These are phyloP conservation scores for Neurospora sp. DNA, from an alignment of 495 filamentous ascomycete species.

Conservation along the genomic window DNA sequence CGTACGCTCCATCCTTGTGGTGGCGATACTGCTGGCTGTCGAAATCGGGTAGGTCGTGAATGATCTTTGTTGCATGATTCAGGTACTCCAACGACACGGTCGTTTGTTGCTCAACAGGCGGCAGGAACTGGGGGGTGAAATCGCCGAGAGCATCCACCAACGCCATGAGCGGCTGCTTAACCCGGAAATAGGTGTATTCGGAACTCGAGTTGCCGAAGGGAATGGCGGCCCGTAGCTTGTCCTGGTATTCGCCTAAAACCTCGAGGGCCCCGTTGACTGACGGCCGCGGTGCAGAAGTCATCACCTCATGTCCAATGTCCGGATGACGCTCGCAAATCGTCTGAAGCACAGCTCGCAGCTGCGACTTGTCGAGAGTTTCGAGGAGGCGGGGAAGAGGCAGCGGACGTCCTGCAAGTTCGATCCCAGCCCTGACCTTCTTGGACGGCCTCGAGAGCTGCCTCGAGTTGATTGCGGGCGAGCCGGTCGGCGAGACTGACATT, in stretches of 20 bases:
- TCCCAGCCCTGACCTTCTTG: constrained; percentile 45
- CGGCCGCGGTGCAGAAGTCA: constrained; percentile 74
- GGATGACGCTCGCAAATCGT: constrained; percentile 85
- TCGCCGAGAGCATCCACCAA: constrained; percentile 85
- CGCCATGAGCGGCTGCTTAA: constrained; percentile 66
- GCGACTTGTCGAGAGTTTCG: constrained; percentile 78
- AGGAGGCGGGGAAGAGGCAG: constrained; percentile 73
- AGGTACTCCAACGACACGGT: constrained; percentile 73
- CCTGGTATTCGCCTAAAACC: constrained; percentile 74
- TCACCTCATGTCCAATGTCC: constrained; percentile 67
- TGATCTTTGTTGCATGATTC: constrained; percentile 77
- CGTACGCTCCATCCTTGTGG: constrained; percentile 88
- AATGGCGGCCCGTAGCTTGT: constrained; percentile 64
- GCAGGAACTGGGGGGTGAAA: constrained; percentile 90
- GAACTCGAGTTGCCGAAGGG: constrained; percentile 76
- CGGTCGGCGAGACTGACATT: constrained; percentile 77
- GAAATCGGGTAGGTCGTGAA: constrained; percentile 83
- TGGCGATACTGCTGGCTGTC: constrained; percentile 74
- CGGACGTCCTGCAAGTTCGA: constrained; percentile 67
- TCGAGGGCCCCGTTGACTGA: constrained; percentile 67
- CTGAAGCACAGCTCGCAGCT: constrained; percentile 71
- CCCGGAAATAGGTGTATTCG: constrained; percentile 92
- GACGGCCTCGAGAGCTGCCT: constrained; percentile 52
- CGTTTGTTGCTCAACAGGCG: constrained; percentile 75
- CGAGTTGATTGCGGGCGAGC: constrained; percentile 61